Evolutionary conservation across 495 filamentous ascomycete species (phyloP).

Genomic region (Aspergillus campestris): DNA sequence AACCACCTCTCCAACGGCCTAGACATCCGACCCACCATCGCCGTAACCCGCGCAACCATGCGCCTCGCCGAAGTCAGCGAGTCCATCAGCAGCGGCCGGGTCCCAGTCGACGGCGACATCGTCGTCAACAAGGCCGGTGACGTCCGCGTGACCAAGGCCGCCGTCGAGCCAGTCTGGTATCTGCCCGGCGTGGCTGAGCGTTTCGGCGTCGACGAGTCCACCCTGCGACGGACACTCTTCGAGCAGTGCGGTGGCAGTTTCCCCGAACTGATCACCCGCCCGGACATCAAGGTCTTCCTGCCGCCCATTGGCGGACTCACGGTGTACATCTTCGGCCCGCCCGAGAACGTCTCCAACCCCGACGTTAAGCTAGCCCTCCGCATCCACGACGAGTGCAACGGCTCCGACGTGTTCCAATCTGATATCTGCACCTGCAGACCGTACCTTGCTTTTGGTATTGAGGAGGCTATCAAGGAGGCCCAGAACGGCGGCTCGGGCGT

Average conservation of each 20-base stretch:
- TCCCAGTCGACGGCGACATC: conserved; percentile 80
- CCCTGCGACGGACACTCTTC: conserved; percentile 69
- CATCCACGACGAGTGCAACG: conserved; percentile 89
- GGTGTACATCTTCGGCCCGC: conserved; percentile 87
- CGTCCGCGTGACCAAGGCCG: conserved; percentile 82
- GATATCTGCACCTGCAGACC: conserved; percentile 92
- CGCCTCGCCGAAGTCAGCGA: conserved; percentile 80
- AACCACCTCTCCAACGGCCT: conserved; percentile 45
- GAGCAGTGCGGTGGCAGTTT: conserved; percentile 83
- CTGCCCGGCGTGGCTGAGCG: conserved; percentile 16
- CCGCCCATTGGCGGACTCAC: conserved; percentile 88
- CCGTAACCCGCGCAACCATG: conserved; percentile 87
- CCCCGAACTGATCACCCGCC: conserved; percentile 75
- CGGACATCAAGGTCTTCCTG: conserved; percentile 85
- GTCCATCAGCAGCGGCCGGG: conserved; percentile 60
- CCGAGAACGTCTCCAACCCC: conserved; percentile 76
- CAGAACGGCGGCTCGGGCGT: conserved; percentile 83
- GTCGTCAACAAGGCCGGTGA: conserved; percentile 71
- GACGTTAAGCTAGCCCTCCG: conserved; percentile 68
- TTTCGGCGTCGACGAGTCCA: conserved; percentile 54
- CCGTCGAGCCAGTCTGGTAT: conserved; percentile 87
- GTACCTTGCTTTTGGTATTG: conserved; percentile 86
- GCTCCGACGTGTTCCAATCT: conserved; percentile 86
- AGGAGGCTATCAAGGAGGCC: conserved; percentile 86
- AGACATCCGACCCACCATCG: conserved; percentile 84